phyloP scores from a whole-genome alignment of 805 yeast genomes.

The Teunomyces kruisii region DNA sequence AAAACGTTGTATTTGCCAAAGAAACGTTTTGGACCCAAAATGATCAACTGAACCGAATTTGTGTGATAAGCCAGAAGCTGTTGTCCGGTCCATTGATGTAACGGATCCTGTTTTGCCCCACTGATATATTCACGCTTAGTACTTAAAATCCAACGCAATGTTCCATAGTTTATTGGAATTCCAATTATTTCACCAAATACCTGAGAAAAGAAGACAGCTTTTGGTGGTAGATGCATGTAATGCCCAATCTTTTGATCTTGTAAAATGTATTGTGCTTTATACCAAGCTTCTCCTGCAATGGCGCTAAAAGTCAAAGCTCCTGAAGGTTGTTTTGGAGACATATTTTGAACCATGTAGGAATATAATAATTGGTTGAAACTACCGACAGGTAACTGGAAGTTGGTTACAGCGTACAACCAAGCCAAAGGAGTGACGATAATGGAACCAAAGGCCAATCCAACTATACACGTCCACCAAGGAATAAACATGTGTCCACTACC shows the following conservation, averaged over 20 bases:
- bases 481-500: slow-evolving; percentile 27
- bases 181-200: slow-evolving; percentile 24
- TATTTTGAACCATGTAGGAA: slow-evolving; percentile 17
- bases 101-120: slow-evolving; percentile 21
- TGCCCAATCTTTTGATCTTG: slow-evolving; percentile 25
- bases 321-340: slow-evolving; percentile 16
- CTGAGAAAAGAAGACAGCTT: slow-evolving; percentile 22
- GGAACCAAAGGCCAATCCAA: slow-evolving; percentile 22
- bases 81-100: slow-evolving; percentile 28
- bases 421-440: slow-evolving; percentile 25
- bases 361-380: slow-evolving; percentile 25
- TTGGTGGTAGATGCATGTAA: slow-evolving; percentile 26
- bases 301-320: slow-evolving; percentile 25
- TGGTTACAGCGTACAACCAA: slow-evolving; percentile 25
- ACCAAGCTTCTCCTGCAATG: slow-evolving; percentile 28
- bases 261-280: slow-evolving; percentile 22
- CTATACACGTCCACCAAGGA: slow-evolving; percentile 20
- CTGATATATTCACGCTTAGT: slow-evolving; percentile 19
- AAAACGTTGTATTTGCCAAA: slow-evolving; percentile 20
- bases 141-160: slow-evolving; percentile 22
- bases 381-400: slow-evolving; percentile 27
- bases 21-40: slow-evolving; percentile 22
- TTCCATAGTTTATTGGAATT: slow-evolving; percentile 23
- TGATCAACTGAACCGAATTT: slow-evolving; percentile 24
- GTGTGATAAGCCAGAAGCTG: slow-evolving; percentile 20